phyloP scores from a whole-genome alignment of 495 filamentous ascomycete species.

The Neurospora hispaniola region DNA sequence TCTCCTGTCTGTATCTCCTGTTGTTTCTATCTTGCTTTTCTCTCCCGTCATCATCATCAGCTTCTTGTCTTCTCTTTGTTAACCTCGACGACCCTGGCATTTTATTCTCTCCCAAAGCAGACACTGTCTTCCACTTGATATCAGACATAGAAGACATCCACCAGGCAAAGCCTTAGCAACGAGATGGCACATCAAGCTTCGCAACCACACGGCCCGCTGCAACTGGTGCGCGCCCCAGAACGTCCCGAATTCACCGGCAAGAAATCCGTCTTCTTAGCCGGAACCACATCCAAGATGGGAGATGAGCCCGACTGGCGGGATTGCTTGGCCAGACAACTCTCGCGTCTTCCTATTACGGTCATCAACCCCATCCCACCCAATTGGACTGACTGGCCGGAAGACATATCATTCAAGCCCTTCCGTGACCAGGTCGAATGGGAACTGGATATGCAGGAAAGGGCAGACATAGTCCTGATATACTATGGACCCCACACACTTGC shows the following conservation, averaged over 20 bases:
- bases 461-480: conserved; percentile 44
- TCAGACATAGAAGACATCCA: not conserved
- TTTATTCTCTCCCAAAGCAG: not conserved
- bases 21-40: not conserved
- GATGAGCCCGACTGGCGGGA: conserved; percentile 32
- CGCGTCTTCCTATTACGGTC: conserved; percentile 40
- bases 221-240: conserved; percentile 21
- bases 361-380: conserved; percentile 45
- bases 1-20: no score
- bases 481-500: conserved; percentile 33
- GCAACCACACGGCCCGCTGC: not conserved
- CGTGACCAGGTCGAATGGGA: conserved; percentile 49
- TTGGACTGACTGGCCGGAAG: conserved; percentile 43
- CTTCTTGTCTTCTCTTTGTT: not conserved
- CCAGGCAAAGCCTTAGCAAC: not conserved
- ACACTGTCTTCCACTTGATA: not conserved
- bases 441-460: conserved; percentile 40
- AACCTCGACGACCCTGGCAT: not conserved
- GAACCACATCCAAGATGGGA: conserved; percentile 21
- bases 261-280: conserved; percentile 33
- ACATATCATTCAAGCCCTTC: conserved; percentile 33
- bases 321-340: conserved; percentile 21
- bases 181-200: not conserved
- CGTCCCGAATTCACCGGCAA: conserved; percentile 15
- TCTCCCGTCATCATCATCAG: not conserved